phyloP scores from a whole-genome alignment of 805 yeast genomes.

The Maudiozyma bulderi region DNA sequence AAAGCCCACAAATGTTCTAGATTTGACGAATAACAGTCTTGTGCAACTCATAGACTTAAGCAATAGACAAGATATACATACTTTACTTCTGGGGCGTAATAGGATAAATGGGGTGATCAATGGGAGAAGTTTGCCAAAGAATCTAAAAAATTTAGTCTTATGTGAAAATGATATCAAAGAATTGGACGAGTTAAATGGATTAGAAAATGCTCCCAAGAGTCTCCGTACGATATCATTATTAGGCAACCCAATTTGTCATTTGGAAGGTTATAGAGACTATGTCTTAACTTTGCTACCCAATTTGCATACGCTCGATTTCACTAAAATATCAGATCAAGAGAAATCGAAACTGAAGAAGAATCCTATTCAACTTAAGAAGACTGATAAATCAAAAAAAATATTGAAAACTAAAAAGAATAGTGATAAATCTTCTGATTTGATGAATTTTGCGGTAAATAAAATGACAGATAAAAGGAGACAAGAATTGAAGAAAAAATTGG shows the following conservation, averaged over 20 bases:
- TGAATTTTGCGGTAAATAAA: constrained; percentile 33
- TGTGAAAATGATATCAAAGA: constrained; percentile 46
- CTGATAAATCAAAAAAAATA: constrained; percentile 5
- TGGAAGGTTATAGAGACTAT: constrained; percentile 48
- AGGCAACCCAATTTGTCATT: constrained; percentile 48
- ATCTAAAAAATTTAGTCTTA: constrained; percentile 40
- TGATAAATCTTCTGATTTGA: constrained; percentile 28
- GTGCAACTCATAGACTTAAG: constrained; percentile 41
- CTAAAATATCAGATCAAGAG: constrained; percentile 42
- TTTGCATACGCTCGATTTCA: constrained; percentile 58
- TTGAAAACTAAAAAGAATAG: constrained; percentile 1
- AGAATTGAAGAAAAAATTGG: constrained; percentile 43
- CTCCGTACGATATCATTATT: constrained; percentile 41
- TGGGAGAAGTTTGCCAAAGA: constrained; percentile 23
- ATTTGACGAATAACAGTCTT: constrained; percentile 70
- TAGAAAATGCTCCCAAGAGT: constrained; percentile 32
- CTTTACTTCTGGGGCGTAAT: constrained; percentile 57
- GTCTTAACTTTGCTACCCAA: constrained; percentile 55
- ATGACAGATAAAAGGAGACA: constrained; percentile 47
- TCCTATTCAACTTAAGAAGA: constrained; percentile 24
- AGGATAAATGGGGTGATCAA: constrained; percentile 35
- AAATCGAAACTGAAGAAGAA: constrained; percentile 31
- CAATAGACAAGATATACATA: constrained; percentile 33
- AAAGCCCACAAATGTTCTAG: constrained; percentile 48
- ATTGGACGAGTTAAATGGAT: constrained; percentile 36